Percentiles rank a stretch among this genome's conserved stretches.
Conservation (phyloP, 352 stramenopile genomes). For the Phytophthora europaea region DNA sequence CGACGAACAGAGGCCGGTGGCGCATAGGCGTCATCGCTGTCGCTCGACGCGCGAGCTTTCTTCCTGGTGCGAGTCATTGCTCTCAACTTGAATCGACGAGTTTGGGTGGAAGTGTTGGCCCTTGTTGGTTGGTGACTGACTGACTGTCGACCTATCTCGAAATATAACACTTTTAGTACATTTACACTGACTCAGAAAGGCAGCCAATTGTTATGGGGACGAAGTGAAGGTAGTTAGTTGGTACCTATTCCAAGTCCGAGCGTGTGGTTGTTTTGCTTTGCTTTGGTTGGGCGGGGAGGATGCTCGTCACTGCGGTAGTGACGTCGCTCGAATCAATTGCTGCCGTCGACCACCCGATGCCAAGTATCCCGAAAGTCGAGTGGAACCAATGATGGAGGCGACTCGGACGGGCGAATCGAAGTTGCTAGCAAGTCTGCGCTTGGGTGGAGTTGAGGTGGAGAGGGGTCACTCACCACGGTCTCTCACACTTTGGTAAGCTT, state of each 20-base stretch:
- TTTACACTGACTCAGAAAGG: conserved; percentile 26
- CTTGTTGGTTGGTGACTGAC: conserved; percentile 1
- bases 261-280: not conserved
- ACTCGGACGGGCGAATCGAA: conserved; percentile 4
- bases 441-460: conserved; percentile 21
- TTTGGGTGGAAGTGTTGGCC: conserved; percentile 1
- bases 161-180: conserved; percentile 43
- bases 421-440: conserved; percentile 23
- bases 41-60: conserved; percentile 31
- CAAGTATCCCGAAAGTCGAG: conserved; percentile 26
- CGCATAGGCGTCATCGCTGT: conserved; percentile 34
- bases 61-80: conserved; percentile 42
- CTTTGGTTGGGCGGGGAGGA: not conserved
- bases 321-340: conserved; percentile 20
- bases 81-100: conserved; percentile 12
- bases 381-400: conserved; percentile 4
- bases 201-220: conserved; percentile 4
- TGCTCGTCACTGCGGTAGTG: conserved; percentile 10
- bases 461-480: conserved; percentile 18
- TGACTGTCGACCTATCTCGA: not conserved
- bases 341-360: conserved; percentile 31
- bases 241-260: not conserved
- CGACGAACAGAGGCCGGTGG: conserved; percentile 39
- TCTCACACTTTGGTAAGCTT: conserved; percentile 5
- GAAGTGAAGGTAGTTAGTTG: not conserved